Evolutionary conservation across 148 eudicot genomes (phyloP).

Genomic region (Chenopodium berlandieri): DNA sequence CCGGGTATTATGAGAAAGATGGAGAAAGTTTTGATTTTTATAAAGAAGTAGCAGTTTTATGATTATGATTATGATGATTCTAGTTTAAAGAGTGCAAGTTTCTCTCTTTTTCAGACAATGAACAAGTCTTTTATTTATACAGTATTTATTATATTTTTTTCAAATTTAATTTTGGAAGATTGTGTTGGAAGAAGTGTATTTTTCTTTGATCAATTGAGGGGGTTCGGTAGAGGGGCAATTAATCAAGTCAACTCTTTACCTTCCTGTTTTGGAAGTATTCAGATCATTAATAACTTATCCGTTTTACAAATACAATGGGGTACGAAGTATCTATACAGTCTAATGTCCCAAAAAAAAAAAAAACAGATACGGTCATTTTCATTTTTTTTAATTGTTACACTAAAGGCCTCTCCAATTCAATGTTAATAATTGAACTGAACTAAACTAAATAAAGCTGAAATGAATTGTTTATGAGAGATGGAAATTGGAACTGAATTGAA

Average conservation of each 20-base stretch:
- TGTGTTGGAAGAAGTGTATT: not conserved
- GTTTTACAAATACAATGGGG: too few relatives aligned
- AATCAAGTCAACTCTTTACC: not conserved
- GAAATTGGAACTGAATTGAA: too few relatives aligned
- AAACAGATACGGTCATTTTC: too few relatives aligned
- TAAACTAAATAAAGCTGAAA: too few relatives aligned
- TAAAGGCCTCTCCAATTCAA: too few relatives aligned
- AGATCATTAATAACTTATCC: too few relatives aligned
- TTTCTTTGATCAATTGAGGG: not conserved
- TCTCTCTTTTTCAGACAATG: not conserved
- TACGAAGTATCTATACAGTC: too few relatives aligned
- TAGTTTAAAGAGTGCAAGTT: not conserved
- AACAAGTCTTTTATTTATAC: not conserved
- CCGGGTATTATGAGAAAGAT: not conserved
- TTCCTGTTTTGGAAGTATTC: not conserved
- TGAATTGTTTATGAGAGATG: too few relatives aligned
- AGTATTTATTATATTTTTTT: not conserved
- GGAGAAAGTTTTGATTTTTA: not conserved
- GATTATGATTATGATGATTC: not conserved
- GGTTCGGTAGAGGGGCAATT: not conserved
- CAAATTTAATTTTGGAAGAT: not conserved
- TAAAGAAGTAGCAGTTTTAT: not conserved
- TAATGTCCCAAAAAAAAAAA: too few relatives aligned
- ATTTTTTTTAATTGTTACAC: too few relatives aligned
- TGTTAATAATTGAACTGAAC: too few relatives aligned